A percentile compares a stretch with the other conserved stretches of the same genome.
phyloP scores from a whole-genome alignment of 768 basidiomycete genomes.

The Hericium coralloides region DNA sequence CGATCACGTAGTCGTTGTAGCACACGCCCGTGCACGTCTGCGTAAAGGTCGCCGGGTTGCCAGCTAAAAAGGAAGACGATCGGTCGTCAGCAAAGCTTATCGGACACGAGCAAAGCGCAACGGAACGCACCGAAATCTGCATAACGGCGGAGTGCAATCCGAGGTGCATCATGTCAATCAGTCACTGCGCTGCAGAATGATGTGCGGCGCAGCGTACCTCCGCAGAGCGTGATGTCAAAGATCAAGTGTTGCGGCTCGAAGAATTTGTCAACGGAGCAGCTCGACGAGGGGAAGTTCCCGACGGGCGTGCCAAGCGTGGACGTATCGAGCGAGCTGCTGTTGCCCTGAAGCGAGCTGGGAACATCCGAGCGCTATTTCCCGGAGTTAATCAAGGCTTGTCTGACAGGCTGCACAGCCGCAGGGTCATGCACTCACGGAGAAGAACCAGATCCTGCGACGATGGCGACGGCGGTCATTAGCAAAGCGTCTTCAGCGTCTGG shows the following conservation, averaged over 20 bases:
- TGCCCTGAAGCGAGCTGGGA: constrained; percentile 37
- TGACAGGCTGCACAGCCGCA: constrained; percentile 2
- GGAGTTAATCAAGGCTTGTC: neutral
- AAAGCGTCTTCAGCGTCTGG: no score
- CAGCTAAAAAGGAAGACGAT: neutral
- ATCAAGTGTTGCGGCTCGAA: constrained; percentile 60
- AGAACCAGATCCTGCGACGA: constrained; percentile 52
- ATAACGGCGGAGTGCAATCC: neutral
- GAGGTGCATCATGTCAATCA: constrained; percentile 6
- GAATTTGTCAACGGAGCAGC: constrained; percentile 44
- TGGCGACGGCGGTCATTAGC: no score
- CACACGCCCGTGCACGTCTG: constrained; percentile 9
- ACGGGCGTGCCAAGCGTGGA: constrained; percentile 55
- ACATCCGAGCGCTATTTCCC: constrained; percentile 31
- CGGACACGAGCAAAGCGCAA: neutral
- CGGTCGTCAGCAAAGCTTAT: constrained; percentile 4
- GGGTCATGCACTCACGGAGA: constrained; percentile 31
- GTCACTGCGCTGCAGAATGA: constrained; percentile 12
- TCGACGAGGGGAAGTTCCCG: constrained; percentile 54
- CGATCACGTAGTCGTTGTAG: constrained; percentile 27
- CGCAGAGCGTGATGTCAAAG: constrained; percentile 68
- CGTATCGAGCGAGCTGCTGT: constrained; percentile 44
- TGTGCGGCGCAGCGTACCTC: constrained; percentile 29
- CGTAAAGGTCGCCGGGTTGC: neutral
- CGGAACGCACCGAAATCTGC: neutral